A percentile compares a stretch with the other conserved stretches of the same genome.
Evolutionary conservation across 2,329 filamentous ascomycete species (phyloP).

Genomic region (Penicillium sp.): DNA sequence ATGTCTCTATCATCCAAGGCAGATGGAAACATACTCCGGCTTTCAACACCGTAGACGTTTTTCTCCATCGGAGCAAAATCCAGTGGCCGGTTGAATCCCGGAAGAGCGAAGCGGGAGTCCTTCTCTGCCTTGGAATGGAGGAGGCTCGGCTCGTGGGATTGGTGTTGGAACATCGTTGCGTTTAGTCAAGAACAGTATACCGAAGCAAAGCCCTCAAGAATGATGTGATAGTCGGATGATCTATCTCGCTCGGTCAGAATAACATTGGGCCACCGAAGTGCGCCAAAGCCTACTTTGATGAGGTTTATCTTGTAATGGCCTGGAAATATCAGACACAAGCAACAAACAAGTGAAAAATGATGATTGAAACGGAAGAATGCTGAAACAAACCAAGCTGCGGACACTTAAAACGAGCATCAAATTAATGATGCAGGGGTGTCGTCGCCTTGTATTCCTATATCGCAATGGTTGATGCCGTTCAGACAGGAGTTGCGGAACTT

Average conservation of each 20-base stretch:
- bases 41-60: constrained; percentile 24
- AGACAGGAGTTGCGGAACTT: constrained; percentile 10
- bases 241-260: background rate
- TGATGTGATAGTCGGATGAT: background rate
- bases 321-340: background rate
- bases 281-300: background rate
- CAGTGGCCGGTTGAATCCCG: constrained; percentile 29
- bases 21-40: constrained; percentile 27
- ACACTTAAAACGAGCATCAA: background rate
- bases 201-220: background rate
- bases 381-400: background rate
- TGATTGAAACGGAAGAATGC: background rate
- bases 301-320: background rate
- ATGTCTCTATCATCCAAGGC: constrained; percentile 28
- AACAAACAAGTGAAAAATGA: background rate
- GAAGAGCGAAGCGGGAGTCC: constrained; percentile 21
- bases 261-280: background rate
- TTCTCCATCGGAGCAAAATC: constrained; percentile 20
- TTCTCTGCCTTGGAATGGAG: constrained; percentile 2
- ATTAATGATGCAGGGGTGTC: constrained; percentile 19
- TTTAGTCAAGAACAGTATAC: background rate
- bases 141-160: constrained; percentile 8
- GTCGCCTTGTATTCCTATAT: constrained; percentile 10
- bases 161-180: constrained; percentile 18
- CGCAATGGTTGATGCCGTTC: background rate